A percentile compares a stretch with the other conserved stretches of the same genome.
Conservation (phyloP, 257 asterid species). For the Solanum verrucosum region DNA sequence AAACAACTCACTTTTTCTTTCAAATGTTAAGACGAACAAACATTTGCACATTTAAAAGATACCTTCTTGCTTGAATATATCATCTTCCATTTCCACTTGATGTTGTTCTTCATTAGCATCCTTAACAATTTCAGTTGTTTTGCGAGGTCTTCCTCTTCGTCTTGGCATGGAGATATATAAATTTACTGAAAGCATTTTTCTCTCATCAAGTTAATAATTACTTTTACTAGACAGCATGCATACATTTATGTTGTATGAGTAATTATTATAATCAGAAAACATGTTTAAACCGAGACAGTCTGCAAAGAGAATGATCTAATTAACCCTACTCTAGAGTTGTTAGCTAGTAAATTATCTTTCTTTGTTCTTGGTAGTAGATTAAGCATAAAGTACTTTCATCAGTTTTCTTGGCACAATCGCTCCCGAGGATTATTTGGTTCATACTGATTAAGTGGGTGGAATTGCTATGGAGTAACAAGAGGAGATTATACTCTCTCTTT, state of each 20-base stretch:
- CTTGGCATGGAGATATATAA: not conserved
- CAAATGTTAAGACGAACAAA: not conserved
- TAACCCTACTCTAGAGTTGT: not conserved
- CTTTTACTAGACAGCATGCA: not conserved
- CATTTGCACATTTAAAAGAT: not conserved
- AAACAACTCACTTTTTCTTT: not conserved
- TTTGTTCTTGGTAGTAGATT: not conserved
- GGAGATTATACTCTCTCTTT: not conserved
- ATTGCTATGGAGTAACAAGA: not conserved
- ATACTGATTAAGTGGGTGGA: not conserved
- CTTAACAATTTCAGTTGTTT: not conserved
- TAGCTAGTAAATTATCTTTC: not conserved
- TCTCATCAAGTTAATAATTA: not conserved
- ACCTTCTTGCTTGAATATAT: conserved; percentile 1
- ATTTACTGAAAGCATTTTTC: not conserved
- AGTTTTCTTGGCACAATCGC: not conserved
- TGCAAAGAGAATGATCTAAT: not conserved
- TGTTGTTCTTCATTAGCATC: not conserved
- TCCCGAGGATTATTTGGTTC: not conserved
- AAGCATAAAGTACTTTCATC: not conserved
- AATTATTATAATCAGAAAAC: not conserved
- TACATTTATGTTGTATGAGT: not conserved
- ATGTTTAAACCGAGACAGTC: not conserved
- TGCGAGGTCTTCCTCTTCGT: not conserved
- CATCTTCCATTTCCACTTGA: not conserved